phyloP scores from a whole-genome alignment of 768 basidiomycete species.

The Grammothele lineata region DNA sequence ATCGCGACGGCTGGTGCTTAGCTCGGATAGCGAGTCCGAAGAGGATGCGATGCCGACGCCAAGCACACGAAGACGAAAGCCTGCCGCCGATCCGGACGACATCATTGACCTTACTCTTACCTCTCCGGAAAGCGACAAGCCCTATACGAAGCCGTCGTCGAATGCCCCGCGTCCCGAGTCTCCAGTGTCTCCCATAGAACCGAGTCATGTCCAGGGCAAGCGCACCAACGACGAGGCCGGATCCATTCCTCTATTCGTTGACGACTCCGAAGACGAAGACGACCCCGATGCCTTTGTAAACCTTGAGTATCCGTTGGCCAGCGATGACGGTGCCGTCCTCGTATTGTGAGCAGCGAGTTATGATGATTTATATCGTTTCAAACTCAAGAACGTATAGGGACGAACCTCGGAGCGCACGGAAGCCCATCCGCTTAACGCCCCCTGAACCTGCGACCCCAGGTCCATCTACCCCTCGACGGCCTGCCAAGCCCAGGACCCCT shows the following conservation, averaged over 20 bases:
- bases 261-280: slow-evolving; percentile 20
- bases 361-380: too few species aligned
- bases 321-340: slow-evolving; percentile 32
- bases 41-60: not conserved
- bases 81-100: not conserved
- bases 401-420: slow-evolving; percentile 46
- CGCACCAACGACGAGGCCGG: not conserved
- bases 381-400: too few species aligned
- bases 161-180: too few species aligned
- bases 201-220: too few species aligned
- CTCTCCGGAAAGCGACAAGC: slow-evolving; percentile 7
- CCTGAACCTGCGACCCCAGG: slow-evolving; percentile 7
- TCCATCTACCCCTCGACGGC: slow-evolving; percentile 1
- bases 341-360: slow-evolving; percentile 7
- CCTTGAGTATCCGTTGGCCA: slow-evolving; percentile 1
- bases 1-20: slow-evolving; percentile 7
- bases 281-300: not conserved
- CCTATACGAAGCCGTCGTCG: too few species aligned
- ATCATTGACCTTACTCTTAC: slow-evolving; percentile 15
- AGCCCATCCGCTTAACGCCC: slow-evolving; percentile 33
- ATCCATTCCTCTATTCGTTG: slow-evolving; percentile 4
- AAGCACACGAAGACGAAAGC: not conserved
- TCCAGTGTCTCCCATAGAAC: too few species aligned
- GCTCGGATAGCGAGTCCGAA: slow-evolving; percentile 25
- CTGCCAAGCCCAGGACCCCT: too few species aligned